Evolutionary conservation across 2,329 filamentous ascomycete genomes (phyloP).

Genomic region (Hypomyces rosellus): DNA sequence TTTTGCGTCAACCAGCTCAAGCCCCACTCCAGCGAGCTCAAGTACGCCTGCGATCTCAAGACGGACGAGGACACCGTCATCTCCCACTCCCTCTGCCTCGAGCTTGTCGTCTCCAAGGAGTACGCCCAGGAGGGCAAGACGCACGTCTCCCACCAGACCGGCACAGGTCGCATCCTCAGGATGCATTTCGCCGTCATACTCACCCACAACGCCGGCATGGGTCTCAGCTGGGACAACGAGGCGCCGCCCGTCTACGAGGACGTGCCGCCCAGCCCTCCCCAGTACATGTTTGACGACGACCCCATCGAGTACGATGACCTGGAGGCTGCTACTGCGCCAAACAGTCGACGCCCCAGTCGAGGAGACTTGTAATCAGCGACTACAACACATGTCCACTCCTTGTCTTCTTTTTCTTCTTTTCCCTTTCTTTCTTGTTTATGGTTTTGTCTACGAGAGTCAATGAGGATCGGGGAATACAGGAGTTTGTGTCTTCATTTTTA

Average conservation of each 20-base stretch:
- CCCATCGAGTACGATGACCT: slow-evolving; percentile 36
- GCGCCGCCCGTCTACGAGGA: slow-evolving; percentile 90
- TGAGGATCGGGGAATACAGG: too few relatives aligned
- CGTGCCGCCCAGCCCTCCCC: slow-evolving; percentile 78
- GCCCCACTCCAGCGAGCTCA: slow-evolving; percentile 42
- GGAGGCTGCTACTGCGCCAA: slow-evolving; percentile 15
- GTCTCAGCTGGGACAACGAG: slow-evolving; percentile 96
- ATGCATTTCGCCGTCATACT: slow-evolving; percentile 84
- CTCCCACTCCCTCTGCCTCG: slow-evolving; percentile 78
- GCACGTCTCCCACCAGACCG: slow-evolving; percentile 71
- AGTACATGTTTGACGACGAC: slow-evolving; percentile 43
- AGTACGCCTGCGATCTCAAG: slow-evolving; percentile 73
- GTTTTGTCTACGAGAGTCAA: too few relatives aligned
- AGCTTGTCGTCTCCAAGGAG: slow-evolving; percentile 92
- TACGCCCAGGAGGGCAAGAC: slow-evolving; percentile 67
- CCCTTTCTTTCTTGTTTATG: background rate
- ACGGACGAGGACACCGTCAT: slow-evolving; percentile 69
- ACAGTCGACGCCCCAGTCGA: slow-evolving; percentile 5
- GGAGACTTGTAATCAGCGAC: background rate
- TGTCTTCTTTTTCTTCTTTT: background rate
- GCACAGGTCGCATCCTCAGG: slow-evolving; percentile 80
- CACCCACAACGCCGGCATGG: slow-evolving; percentile 77
- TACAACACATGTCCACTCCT: background rate
- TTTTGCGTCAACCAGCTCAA: slow-evolving; percentile 47
- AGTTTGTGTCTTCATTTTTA: too few relatives aligned